These are phyloP conservation scores for Emmonsiellopsis sp. DNA, from an alignment of 2,329 filamentous ascomycete species.

Conservation along the genomic window DNA sequence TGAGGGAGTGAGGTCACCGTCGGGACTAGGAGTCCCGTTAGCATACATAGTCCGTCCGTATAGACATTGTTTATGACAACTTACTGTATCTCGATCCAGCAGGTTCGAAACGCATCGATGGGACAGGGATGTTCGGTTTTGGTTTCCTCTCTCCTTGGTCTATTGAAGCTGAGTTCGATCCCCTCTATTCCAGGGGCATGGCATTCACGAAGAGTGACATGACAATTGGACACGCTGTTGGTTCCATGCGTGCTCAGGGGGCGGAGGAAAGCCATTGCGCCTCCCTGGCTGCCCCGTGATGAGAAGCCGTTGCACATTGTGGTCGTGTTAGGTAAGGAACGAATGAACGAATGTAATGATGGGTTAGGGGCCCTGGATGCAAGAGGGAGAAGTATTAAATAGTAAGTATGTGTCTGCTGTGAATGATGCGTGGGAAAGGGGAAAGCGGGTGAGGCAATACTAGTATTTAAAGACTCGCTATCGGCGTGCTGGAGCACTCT, in stretches of 20 bases:
- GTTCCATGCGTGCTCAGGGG: neutral
- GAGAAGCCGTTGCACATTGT: slow-evolving; percentile 7
- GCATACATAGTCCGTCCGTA: neutral
- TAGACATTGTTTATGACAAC: neutral
- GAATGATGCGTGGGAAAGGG: too few species aligned
- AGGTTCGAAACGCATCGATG: neutral
- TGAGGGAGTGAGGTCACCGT: slow-evolving; percentile 4
- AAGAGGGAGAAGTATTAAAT: too few species aligned
- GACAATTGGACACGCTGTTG: neutral
- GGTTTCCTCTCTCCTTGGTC: neutral
- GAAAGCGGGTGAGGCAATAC: too few species aligned
- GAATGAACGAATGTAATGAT: too few species aligned
- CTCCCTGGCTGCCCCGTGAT: slow-evolving; percentile 1
- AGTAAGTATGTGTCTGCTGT: too few species aligned
- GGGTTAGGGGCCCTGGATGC: too few species aligned
- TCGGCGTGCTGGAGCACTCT: too few species aligned
- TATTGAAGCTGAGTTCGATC: neutral
- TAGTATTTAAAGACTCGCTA: too few species aligned
- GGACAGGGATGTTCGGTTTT: neutral
- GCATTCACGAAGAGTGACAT: neutral
- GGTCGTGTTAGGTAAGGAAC: neutral
- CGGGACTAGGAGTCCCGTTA: neutral
- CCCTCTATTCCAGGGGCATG: neutral
- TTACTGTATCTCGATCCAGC: slow-evolving; percentile 8
- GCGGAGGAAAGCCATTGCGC: slow-evolving; percentile 3